Evolutionary conservation across 192 early-diverging fungal species (phyloP), one percentile per base, ranked within the genome.

Genomic region (Mortierella alpina): DNA sequence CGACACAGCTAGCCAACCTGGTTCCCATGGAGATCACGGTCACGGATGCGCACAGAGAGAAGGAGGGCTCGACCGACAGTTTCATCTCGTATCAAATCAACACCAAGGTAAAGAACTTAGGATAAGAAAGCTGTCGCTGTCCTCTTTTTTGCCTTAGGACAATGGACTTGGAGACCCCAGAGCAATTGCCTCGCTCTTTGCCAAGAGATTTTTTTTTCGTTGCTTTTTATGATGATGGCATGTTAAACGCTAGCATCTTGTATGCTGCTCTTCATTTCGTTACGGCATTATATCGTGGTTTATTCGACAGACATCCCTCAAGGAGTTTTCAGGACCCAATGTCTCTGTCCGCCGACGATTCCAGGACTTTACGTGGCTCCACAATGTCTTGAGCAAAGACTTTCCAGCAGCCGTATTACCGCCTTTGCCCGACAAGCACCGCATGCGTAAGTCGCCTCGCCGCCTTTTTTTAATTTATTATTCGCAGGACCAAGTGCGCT

Each of bases 341-440:
- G 86, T 90, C 31, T 86, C 90, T 41, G 90, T 98, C 7, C 89
- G 96, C 54, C 90, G 97, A 62, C 89, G 98, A 73, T 99, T 94
- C 84, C 95, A 95, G 75, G 97, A 99, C 78, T 99, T 99, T 90
- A 91, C 91, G 10, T 95, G 92, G 93, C 88, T 99, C 52, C 88
- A 97, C 72, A 85, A 87, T 59, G 88, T 90, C 53, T 86, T 99
- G 50, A 68, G 67, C 46, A 86, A 89, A 46, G 93, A 95, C 82
- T 94, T 88, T 81, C 88, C 94, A 8, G 92, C 93, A 7, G 92
- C 92, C 52, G 93, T 97, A 40, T 69, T 97, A 0, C 96, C 96
- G 61, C 95, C 96, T 9, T 77, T 98, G 18, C 98, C 98, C 7
- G 97, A 93, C 41, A 96, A 95, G 80, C 95, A 95, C 78, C 90